Evolutionary conservation across 108 stramenopile genomes (phyloP), one percentile per base, ranked within the genome.

Genomic region (Halocafeteria seosinensis): DNA sequence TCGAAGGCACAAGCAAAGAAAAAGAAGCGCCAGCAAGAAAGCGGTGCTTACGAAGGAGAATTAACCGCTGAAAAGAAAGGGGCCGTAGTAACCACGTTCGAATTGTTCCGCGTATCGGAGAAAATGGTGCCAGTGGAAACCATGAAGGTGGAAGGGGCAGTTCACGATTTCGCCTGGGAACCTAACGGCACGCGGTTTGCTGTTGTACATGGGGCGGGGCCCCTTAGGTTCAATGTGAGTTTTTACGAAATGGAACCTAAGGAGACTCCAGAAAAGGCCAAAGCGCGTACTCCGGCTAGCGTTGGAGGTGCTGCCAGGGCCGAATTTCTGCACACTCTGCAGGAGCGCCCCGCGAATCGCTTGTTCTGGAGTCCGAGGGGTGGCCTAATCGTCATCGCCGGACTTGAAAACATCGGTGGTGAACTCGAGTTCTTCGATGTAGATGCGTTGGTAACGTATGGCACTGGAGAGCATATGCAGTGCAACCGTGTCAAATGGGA

Each of bases 301-400:
- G 4, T 29, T 17, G 37, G 66, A 36, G 65, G 61, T 6, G 58
- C 31, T 27, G 24, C 26, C 24, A 17, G 9, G 65, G 32, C 51
- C 24, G 64, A 65, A 34, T 13, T 25, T 33, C 64, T 81, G 26
- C 72, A 67, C 34, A 69, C 68, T 34, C 50, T 77, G 17, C 33
- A 42, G 30, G 61, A 72, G 38, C 63, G 64, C 37, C 63, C 71
- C 4, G 65, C 64, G 36, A 78, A 71, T 62, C 38, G 73, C 13
- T 21, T 81, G 9, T 69, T 72, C 47, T 81, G 80, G 80, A 80
- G 79, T 24, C 80, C 80, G 38, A 70, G 72, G 36, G 80, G 80
- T 31, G 55, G 55, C 52, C 53, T 71, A 37, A 55, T 75, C 11
- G 55, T 76, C 25, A 34, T 80, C 59, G 79, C 78, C 25, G 66